phyloP scores from a whole-genome alignment of 495 filamentous ascomycete genomes.

The Clohesyomyces aquaticus region DNA sequence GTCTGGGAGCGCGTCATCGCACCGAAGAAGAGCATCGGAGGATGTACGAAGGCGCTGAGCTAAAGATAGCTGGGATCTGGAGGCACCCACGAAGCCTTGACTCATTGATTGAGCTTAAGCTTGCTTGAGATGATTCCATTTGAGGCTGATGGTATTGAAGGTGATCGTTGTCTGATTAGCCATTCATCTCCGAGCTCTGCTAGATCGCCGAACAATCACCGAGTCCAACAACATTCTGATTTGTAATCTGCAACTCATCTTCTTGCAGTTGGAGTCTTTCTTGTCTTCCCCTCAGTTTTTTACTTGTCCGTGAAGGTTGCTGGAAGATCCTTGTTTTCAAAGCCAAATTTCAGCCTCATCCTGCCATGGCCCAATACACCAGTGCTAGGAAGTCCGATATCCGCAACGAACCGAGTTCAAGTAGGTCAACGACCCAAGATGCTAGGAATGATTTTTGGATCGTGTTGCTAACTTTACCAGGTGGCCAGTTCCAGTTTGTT shows the following conservation, averaged over 20 bases:
- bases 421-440: slow-evolving; percentile 2
- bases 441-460: not conserved
- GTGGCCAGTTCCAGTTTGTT: slow-evolving; percentile 44
- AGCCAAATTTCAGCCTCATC: not conserved
- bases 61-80: no score
- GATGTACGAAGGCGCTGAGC: no score
- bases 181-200: no score
- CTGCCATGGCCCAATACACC: slow-evolving; percentile 7
- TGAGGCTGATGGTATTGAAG: no score
- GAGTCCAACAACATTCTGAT: no score
- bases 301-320: not conserved
- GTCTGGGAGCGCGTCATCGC: no score
- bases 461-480: slow-evolving; percentile 8
- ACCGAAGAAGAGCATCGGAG: no score
- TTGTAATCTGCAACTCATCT: slow-evolving; percentile 11
- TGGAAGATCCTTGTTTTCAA: not conserved
- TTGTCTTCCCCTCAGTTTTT: not conserved
- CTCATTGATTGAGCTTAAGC: no score
- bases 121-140: no score
- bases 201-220: no score
- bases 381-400: not conserved
- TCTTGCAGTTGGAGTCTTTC: not conserved
- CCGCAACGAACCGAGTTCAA: slow-evolving; percentile 4
- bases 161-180: no score
- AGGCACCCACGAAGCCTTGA: no score